phyloP scores from a whole-genome alignment of 2,329 filamentous ascomycete species.

The Paraconiothyrium brasiliense region DNA sequence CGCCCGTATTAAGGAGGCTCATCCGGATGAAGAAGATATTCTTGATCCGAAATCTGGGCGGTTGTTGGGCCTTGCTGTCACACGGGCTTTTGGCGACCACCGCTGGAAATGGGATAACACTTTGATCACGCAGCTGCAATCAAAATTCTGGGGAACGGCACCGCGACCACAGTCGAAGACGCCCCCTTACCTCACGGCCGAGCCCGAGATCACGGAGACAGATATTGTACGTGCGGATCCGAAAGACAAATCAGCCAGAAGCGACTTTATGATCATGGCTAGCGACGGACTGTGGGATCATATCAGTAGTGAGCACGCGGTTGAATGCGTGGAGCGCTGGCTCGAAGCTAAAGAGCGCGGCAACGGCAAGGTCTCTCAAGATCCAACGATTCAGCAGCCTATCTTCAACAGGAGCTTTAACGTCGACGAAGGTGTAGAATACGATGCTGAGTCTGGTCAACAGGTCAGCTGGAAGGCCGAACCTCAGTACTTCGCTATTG shows the following conservation, averaged over 20 bases:
- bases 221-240: slow-evolving; percentile 55
- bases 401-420: slow-evolving; percentile 20
- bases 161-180: slow-evolving; percentile 59
- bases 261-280: slow-evolving; percentile 71
- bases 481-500: slow-evolving; percentile 57
- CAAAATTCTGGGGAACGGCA: slow-evolving; percentile 60
- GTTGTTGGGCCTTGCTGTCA: slow-evolving; percentile 68
- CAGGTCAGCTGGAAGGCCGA: slow-evolving; percentile 54
- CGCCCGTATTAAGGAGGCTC: slow-evolving; percentile 62
- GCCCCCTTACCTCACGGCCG: slow-evolving; percentile 74
- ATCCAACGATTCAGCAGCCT: slow-evolving; percentile 26
- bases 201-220: slow-evolving; percentile 70
- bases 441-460: slow-evolving; percentile 42
- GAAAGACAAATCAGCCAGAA: slow-evolving; percentile 27
- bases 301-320: slow-evolving; percentile 66
- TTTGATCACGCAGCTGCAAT: slow-evolving; percentile 56
- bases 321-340: slow-evolving; percentile 67
- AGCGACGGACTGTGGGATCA: slow-evolving; percentile 74
- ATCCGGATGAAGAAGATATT: slow-evolving; percentile 69
- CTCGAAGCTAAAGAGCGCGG: slow-evolving; percentile 51
- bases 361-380: slow-evolving; percentile 25
- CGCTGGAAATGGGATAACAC: slow-evolving; percentile 72
- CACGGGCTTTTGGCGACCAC: slow-evolving; percentile 74
- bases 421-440: slow-evolving; percentile 47
- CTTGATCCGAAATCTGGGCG: slow-evolving; percentile 65